Evolutionary conservation across 1,139 yeast species (phyloP).

Genomic region (Tardiomyces blankii): DNA sequence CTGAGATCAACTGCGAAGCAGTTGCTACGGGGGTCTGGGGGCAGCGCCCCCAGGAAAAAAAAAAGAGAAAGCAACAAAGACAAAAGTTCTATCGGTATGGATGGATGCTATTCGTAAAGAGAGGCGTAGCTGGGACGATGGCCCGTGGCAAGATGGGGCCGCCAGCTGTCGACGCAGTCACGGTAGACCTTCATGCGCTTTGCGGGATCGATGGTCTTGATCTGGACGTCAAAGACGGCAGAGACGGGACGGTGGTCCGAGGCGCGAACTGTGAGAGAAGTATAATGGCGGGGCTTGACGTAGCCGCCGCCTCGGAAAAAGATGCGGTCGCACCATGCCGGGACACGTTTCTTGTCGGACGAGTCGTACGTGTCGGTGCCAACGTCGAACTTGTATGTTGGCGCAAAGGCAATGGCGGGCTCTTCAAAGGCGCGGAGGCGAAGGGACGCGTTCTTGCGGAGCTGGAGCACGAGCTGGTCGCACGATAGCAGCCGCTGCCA

Average conservation of each 20-base stretch:
- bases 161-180: conserved; percentile 23
- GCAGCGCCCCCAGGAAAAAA: too few relatives aligned
- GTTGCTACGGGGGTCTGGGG: too few relatives aligned
- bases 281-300: conserved; percentile 18
- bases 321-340: conserved; percentile 95
- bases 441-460: conserved; percentile 53
- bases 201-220: conserved; percentile 52
- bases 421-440: conserved; percentile 64
- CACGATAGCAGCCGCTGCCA: conserved; percentile 45
- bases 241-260: conserved; percentile 93
- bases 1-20: too few relatives aligned
- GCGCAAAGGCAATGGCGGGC: conserved; percentile 62
- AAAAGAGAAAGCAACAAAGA: too few relatives aligned
- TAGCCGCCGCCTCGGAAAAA: conserved; percentile 42
- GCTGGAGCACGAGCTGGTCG: conserved; percentile 72
- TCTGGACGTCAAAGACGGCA: conserved; percentile 57
- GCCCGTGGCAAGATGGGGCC: conserved; percentile 3
- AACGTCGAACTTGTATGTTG: conserved; percentile 88
- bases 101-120: too few relatives aligned
- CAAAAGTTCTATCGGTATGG: too few relatives aligned
- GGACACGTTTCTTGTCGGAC: conserved; percentile 84
- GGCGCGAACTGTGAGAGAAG: conserved; percentile 33
- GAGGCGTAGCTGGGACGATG: too few relatives aligned
- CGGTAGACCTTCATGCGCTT: conserved; percentile 39
- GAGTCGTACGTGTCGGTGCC: conserved; percentile 70